These are phyloP conservation scores for Rhypophila decipiens DNA, from an alignment of 495 filamentous ascomycete species.

Conservation along the genomic window DNA sequence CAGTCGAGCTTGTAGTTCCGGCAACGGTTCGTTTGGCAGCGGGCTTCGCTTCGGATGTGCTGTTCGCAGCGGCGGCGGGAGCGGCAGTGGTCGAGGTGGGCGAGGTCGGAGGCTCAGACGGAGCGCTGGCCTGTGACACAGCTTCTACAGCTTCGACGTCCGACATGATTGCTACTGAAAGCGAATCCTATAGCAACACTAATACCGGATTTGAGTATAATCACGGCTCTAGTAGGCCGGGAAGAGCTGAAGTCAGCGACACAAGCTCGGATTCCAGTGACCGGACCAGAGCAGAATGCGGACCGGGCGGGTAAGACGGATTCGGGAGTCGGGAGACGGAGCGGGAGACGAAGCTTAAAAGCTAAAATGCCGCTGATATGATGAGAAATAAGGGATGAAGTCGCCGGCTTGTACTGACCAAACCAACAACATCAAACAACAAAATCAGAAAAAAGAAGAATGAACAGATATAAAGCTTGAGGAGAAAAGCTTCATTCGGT, in stretches of 20 bases:
- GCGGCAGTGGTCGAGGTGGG: conserved; percentile 18
- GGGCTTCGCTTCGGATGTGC: conserved; percentile 17
- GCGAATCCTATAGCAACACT: not conserved
- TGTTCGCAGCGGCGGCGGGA: conserved; percentile 26
- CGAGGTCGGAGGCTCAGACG: conserved; percentile 17
- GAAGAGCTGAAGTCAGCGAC: not conserved
- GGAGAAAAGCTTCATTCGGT: no score
- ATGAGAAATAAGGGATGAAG: no score
- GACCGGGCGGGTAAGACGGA: no score
- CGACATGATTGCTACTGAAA: conserved; percentile 31
- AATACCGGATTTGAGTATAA: not conserved
- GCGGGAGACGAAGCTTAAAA: no score
- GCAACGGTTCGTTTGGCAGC: conserved; percentile 23
- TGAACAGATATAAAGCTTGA: no score
- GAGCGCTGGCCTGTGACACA: conserved; percentile 32
- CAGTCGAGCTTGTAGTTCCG: conserved; percentile 8
- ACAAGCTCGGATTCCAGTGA: not conserved
- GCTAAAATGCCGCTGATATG: no score
- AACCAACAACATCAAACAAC: no score
- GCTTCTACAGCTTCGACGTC: conserved; percentile 38
- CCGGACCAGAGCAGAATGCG: no score
- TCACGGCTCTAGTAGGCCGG: no score
- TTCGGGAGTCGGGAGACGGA: no score
- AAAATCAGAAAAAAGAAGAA: no score
- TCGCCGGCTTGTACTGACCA: no score